Percentiles rank a stretch among this genome's conserved stretches.
phyloP scores from a whole-genome alignment of 495 filamentous ascomycete species.

The Parmelia sp. region DNA sequence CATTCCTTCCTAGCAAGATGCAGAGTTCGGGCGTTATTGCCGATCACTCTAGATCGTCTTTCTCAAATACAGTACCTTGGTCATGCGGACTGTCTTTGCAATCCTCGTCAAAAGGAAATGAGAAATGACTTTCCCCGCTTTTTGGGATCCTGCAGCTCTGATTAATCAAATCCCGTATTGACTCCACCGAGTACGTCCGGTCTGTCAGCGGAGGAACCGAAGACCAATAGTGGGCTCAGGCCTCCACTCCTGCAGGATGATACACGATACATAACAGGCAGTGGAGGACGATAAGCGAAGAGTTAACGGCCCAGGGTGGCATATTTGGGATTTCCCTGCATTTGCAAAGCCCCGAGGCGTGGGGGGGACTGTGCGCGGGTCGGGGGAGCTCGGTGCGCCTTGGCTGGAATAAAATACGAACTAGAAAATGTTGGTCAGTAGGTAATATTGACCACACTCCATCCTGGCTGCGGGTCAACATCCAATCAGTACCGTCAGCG shows the following conservation, averaged over 20 bases:
- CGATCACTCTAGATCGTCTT: background rate
- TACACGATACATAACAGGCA: background rate
- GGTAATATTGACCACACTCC: background rate
- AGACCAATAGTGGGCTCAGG: background rate
- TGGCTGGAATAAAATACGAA: background rate
- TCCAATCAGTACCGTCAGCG: too few species aligned
- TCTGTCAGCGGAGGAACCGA: background rate
- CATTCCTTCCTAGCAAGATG: background rate
- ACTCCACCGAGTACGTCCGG: too few species aligned
- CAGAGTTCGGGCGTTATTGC: background rate
- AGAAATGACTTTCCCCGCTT: too few species aligned
- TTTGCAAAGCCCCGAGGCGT: background rate
- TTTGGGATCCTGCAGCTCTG: background rate
- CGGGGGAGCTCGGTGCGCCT: background rate
- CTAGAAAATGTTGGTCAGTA: background rate
- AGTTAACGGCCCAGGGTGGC: background rate
- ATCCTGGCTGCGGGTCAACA: background rate
- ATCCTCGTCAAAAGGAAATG: background rate
- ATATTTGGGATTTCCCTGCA: background rate
- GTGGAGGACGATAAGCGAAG: background rate
- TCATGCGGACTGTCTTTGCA: too few species aligned
- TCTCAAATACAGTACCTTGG: too few species aligned
- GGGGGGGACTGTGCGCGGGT: background rate
- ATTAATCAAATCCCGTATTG: background rate
- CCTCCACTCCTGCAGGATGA: background rate